phyloP scores from a whole-genome alignment of 2,329 filamentous ascomycete species.

The Alternaria sp. region DNA sequence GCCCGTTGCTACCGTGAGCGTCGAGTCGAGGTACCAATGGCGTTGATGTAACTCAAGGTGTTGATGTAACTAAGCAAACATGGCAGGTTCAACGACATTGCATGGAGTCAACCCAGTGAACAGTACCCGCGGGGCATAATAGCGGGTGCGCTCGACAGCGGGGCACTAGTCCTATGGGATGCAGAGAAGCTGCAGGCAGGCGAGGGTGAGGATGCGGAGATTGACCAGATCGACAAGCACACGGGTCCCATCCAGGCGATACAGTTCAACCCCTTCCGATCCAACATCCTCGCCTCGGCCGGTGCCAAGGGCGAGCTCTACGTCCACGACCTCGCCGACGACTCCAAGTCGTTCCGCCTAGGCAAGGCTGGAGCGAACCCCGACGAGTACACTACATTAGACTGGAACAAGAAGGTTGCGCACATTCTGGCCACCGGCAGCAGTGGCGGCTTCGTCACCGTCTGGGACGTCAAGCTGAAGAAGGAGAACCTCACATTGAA shows the following conservation, averaged over 20 bases:
- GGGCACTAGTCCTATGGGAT: conserved; percentile 92
- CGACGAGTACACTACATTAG: conserved; percentile 94
- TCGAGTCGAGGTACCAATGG: conserved; percentile 85
- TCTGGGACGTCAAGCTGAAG: conserved; percentile 98
- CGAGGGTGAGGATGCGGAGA: conserved; percentile 76
- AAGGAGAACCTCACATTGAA: conserved; percentile 96
- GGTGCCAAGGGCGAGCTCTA: conserved; percentile 96
- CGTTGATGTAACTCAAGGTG: conserved; percentile 24
- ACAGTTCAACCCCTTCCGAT: conserved; percentile 93
- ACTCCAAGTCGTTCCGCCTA: conserved; percentile 84
- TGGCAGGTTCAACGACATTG: conserved; percentile 91
- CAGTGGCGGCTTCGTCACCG: conserved; percentile 91
- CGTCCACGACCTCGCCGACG: conserved; percentile 92
- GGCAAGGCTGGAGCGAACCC: conserved; percentile 87
- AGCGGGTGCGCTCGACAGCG: conserved; percentile 93
- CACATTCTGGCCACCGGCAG: conserved; percentile 96
- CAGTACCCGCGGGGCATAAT: conserved; percentile 87
- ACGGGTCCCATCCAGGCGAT: conserved; percentile 91
- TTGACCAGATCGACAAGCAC: conserved; percentile 89
- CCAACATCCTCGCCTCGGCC: conserved; percentile 89
- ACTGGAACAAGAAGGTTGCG: conserved; percentile 98
- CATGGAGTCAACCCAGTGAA: conserved; percentile 85
- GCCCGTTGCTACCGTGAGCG: conserved; percentile 81
- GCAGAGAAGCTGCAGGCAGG: conserved; percentile 71
- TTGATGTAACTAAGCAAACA: conserved; percentile 32